These are phyloP conservation scores for Alternaria arbusti DNA, from an alignment of 2,329 filamentous ascomycete species.

Conservation along the genomic window DNA sequence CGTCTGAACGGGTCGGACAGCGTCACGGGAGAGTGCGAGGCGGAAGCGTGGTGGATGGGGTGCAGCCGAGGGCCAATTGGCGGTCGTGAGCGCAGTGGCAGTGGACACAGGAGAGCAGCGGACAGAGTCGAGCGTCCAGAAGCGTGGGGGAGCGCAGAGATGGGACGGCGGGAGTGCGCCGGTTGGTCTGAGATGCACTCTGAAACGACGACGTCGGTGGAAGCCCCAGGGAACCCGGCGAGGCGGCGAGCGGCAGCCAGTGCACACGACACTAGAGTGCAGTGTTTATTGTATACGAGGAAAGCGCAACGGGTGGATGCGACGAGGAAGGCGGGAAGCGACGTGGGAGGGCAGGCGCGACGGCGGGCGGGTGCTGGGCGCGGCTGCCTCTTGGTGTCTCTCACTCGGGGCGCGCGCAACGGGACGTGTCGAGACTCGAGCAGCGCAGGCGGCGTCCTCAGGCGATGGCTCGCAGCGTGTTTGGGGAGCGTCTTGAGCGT, in stretches of 20 bases:
- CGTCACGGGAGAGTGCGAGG: slow-evolving; percentile 1
- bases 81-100: slow-evolving; percentile 7
- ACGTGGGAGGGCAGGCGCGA: slow-evolving; percentile 12
- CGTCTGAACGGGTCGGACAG: slow-evolving; percentile 10
- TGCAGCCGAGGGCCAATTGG: slow-evolving; percentile 22
- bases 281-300: slow-evolving; percentile 13
- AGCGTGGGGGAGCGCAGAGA: slow-evolving; percentile 26
- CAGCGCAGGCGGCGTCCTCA: neutral
- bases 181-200: slow-evolving; percentile 35
- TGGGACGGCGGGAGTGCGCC: slow-evolving; percentile 23
- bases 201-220: slow-evolving; percentile 42
- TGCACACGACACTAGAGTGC: slow-evolving; percentile 3
- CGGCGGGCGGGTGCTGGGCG: slow-evolving; percentile 11
- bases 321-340: slow-evolving; percentile 14
- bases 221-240: slow-evolving; percentile 17
- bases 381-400: slow-evolving; percentile 7
- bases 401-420: neutral
- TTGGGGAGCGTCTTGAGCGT: slow-evolving; percentile 1
- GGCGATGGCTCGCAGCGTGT: neutral
- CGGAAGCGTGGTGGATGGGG: slow-evolving; percentile 12
- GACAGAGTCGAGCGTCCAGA: slow-evolving; percentile 14
- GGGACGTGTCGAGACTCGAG: neutral
- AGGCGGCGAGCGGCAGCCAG: slow-evolving; percentile 6
- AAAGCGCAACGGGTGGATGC: slow-evolving; percentile 13
- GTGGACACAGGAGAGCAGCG: slow-evolving; percentile 14